These are phyloP conservation scores for Parietaria judaica DNA, from an alignment of 306 rosid genomes.

Conservation along the genomic window DNA sequence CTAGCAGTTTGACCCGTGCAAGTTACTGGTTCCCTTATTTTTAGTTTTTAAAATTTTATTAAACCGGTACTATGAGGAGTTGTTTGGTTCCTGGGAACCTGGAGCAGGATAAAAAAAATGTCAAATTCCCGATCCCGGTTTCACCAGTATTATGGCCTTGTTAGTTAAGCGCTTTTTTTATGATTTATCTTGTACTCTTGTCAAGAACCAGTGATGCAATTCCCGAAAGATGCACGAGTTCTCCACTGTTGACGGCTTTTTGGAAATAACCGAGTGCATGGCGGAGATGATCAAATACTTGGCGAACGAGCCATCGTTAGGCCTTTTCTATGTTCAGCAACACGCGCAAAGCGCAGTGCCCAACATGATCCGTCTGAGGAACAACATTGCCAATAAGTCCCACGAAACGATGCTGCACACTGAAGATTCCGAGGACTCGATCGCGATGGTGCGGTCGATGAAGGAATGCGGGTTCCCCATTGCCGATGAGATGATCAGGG, in stretches of 20 bases:
- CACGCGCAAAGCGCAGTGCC: slow-evolving; percentile 79
- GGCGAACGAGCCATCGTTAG: slow-evolving; percentile 87
- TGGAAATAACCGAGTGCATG: slow-evolving; percentile 72
- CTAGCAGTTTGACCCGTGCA: no score
- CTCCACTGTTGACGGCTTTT: slow-evolving; percentile 79
- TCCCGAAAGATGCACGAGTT: slow-evolving; percentile 71
- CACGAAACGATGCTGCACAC: slow-evolving; percentile 61
- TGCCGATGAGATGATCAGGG: slow-evolving; percentile 72
- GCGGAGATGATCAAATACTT: slow-evolving; percentile 74
- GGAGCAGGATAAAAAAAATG: no score
- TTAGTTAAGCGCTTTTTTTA: no score
- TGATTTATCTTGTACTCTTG: slow-evolving; percentile 11
- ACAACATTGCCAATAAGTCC: slow-evolving; percentile 39
- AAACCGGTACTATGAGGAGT: no score
- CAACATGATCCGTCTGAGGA: slow-evolving; percentile 38
- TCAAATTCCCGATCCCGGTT: no score
- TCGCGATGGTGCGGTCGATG: slow-evolving; percentile 57
- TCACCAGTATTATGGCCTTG: no score
- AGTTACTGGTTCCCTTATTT: no score
- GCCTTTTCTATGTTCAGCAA: slow-evolving; percentile 84
- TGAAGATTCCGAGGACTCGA: slow-evolving; percentile 84
- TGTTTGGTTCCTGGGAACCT: no score
- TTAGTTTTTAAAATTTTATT: no score
- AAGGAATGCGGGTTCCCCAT: slow-evolving; percentile 66
- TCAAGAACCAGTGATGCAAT: slow-evolving; percentile 42